phyloP scores from a whole-genome alignment of 2,329 filamentous ascomycete species.

The Dactylellina parvicollis region DNA sequence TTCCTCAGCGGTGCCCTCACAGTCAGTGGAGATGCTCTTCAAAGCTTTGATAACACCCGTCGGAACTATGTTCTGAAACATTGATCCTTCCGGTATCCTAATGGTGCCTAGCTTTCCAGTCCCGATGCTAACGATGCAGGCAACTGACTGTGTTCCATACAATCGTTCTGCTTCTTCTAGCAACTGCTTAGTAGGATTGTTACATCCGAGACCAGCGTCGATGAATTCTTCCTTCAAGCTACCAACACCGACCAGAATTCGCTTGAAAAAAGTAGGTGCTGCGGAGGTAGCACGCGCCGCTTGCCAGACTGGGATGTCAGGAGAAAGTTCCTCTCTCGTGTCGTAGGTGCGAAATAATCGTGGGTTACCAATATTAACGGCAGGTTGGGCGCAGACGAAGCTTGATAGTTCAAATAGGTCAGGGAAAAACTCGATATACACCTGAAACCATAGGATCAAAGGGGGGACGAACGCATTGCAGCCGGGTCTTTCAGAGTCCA shows the following conservation, averaged over 20 bases:
- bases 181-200: slow-evolving; percentile 60
- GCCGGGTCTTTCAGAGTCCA: not conserved
- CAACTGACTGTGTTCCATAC: slow-evolving; percentile 49
- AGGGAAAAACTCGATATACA: too few species aligned
- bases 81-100: slow-evolving; percentile 21
- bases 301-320: not conserved
- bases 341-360: slow-evolving; percentile 6
- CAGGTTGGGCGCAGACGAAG: not conserved
- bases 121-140: slow-evolving; percentile 58
- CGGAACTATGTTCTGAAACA: slow-evolving; percentile 1
- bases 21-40: slow-evolving; percentile 55
- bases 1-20: slow-evolving; percentile 51
- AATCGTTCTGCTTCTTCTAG: slow-evolving; percentile 57
- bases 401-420: too few species aligned
- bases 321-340: not conserved
- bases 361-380: not conserved
- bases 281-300: slow-evolving; percentile 4
- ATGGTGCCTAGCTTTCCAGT: slow-evolving; percentile 47
- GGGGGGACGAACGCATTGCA: not conserved
- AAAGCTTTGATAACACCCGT: slow-evolving; percentile 27
- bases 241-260: not conserved
- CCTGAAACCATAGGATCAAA: too few species aligned
- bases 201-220: slow-evolving; percentile 60
- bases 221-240: slow-evolving; percentile 56
- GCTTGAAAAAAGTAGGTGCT: not conserved